Evolutionary conservation across 2,329 filamentous ascomycete species (phyloP).

Genomic region (Aspergillus sp.): DNA sequence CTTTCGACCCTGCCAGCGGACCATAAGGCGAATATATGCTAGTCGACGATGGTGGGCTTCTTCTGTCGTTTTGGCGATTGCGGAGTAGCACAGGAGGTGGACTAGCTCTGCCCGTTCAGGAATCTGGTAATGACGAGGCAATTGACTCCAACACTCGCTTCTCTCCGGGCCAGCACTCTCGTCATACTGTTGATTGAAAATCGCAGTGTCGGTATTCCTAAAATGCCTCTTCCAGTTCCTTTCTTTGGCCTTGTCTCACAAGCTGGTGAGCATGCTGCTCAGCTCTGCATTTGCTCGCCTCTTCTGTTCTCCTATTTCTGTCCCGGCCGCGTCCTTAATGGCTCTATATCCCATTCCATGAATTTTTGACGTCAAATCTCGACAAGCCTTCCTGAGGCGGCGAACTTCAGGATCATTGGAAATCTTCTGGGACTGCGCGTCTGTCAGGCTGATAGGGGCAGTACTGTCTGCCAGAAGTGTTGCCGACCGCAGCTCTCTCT

Average conservation of each 20-base stretch:
- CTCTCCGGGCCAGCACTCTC: background rate
- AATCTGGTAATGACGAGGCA: slow-evolving; percentile 6
- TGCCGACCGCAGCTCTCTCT: slow-evolving; percentile 6
- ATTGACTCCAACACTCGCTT: background rate
- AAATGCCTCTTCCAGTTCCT: slow-evolving; percentile 14
- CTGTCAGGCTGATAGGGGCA: slow-evolving; percentile 7
- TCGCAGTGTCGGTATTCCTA: slow-evolving; percentile 11
- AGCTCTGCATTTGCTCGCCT: slow-evolving; percentile 6
- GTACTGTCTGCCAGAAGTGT: slow-evolving; percentile 10
- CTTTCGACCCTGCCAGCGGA: slow-evolving; percentile 7
- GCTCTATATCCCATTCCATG: slow-evolving; percentile 2
- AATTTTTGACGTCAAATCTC: slow-evolving; percentile 5
- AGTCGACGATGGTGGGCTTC: slow-evolving; percentile 2
- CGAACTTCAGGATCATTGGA: slow-evolving; percentile 1
- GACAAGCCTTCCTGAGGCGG: slow-evolving; percentile 2
- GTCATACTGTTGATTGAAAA: slow-evolving; percentile 14
- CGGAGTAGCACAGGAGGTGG: slow-evolving; percentile 4
- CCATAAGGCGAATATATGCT: slow-evolving; percentile 5
- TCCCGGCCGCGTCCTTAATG: slow-evolving; percentile 4
- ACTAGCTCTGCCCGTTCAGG: slow-evolving; percentile 7
- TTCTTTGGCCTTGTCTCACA: slow-evolving; percentile 6
- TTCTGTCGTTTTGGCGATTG: slow-evolving; percentile 2
- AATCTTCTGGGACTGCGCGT: slow-evolving; percentile 4
- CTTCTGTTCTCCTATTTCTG: slow-evolving; percentile 6
- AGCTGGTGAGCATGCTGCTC: slow-evolving; percentile 7